Base-by-base conservation (phyloP, 257 asterid genomes). In the Fraxinus anomala region DNA sequence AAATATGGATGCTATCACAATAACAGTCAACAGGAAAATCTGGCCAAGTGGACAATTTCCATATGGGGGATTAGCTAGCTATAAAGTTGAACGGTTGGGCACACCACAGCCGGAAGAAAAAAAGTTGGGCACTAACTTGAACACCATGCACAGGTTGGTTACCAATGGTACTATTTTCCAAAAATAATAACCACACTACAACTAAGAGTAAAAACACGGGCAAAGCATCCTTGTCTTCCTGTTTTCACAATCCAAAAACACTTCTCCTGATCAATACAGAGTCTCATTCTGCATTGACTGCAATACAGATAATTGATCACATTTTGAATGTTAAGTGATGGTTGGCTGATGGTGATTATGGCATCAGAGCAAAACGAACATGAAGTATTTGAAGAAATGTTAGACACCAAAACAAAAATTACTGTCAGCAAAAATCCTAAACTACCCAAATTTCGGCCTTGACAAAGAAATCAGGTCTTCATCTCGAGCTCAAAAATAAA, bases 181-280 rank as follows among this genome's bases (percentile, higher is more conserved):
- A 11, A 63, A 26, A 63, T 12, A 61, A 63, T 63, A 63, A 63
- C 17, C 34, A 8, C 34, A 12, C 33, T 23, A 63, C 4, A 72
- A 8, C 21, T 49, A 74, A n/a, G 10, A 61, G 68, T 16, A 51
- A 73, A 44, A 26, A 30, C 68, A 31, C 24, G 8, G 44, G 19
- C 66, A 59, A 79, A 42, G n/a, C 40, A 40, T 68, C n/a, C 51
- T 33, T 40, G 70, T 54, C 47, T 26, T n/a, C 24, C 65, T 54
- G 65, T 54, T 54, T 54, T 19, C 23, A 54, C 3, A 14, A 24
- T 63, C 33, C 69, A 63, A 63, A 63, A 63, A 26, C 36, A 23
- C 34, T 63, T 63, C 13, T 63, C 5, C 69, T 63, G 16, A 63
- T 26, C 34, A 63, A 73, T 40, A 40, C 13, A 9, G 16, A 40